Evolutionary conservation across 23 red algal species (phyloP).

Genomic region (Gracilaria gracilis): DNA sequence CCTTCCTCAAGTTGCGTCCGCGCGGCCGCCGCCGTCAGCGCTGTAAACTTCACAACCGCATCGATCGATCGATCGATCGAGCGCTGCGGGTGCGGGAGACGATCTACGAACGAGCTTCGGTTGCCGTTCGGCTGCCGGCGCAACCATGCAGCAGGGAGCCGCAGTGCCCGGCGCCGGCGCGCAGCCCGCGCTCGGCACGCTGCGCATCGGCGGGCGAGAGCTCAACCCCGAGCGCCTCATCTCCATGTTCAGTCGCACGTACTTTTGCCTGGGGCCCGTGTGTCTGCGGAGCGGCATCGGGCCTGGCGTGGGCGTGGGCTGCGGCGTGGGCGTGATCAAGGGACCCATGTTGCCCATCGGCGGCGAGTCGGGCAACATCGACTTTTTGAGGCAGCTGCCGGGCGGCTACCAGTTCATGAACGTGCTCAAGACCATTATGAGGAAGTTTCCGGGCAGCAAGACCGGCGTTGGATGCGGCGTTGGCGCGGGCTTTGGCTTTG

Average conservation of each 20-base stretch:
- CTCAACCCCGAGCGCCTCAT: conserved; percentile 9
- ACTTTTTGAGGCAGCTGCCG: conserved; percentile 83
- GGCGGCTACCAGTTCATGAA: conserved; percentile 93
- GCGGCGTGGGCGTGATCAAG: conserved; percentile 88
- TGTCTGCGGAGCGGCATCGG: conserved; percentile 92
- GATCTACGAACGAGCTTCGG: too few species aligned
- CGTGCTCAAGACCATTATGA: conserved; percentile 75
- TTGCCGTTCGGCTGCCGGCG: too few species aligned
- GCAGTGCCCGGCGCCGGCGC: background rate
- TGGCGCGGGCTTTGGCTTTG: conserved; percentile 94
- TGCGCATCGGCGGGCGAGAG: conserved; percentile 25
- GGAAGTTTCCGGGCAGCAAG: conserved; percentile 88
- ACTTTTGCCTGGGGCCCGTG: conserved; percentile 93
- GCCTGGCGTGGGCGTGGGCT: conserved; percentile 88
- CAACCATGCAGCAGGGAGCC: too few species aligned
- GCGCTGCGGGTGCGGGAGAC: too few species aligned
- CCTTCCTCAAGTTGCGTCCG: too few species aligned
- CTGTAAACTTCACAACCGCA: too few species aligned
- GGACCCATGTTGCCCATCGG: conserved; percentile 80
- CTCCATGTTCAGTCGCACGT: conserved; percentile 76
- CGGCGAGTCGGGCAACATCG: conserved; percentile 56
- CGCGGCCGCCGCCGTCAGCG: too few species aligned
- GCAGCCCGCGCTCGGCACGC: background rate
- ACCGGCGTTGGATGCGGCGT: conserved; percentile 95
- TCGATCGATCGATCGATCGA: background rate